Base-by-base conservation (phyloP, 2,329 filamentous ascomycete genomes). In the Ophiostoma tasmaniense region DNA sequence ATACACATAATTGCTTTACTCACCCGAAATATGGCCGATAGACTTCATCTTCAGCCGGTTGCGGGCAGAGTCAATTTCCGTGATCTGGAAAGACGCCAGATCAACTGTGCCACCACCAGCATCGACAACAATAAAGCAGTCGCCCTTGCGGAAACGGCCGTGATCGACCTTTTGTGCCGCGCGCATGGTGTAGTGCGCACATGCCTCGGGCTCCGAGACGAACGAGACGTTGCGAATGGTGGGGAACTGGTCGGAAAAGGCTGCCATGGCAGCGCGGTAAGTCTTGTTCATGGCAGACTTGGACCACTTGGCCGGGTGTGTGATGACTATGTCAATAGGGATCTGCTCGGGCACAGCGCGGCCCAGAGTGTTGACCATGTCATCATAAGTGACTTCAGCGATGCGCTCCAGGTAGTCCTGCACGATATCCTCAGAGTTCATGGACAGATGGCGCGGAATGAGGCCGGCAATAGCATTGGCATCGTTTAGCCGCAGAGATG, bases 21-120 rank as follows among this genome's bases (percentile, higher is more conserved):
- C 67, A 73, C 73, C 73, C 17, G 73, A 70, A 11, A 71, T 71
- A 28, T 67, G 33, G 0, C 74, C 73, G 8, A 73, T 67, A 17
- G 71, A 71, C 28, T 72, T 66, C 66, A 75, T 72, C 42, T 67
- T 71, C 67, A 75, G 72, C 64, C 73, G 71, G 64, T 73, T 74
- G 37, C 68, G 72, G 13, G 66, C 68, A 8, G 69, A 42, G 35
- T 75, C 72, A 28, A 73, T 70, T 33, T 67, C 70, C 3, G 70
- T 67, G 2, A 75, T 72, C 42, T 73, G 71, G 67, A 73, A 75
- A 0, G 72, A 73, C 1, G 73, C 74, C 45, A 75, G 64, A 45
- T 75, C 74, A 11, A 74, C 74, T 17, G 74, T 75, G 10, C 74
- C 74, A 61, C 74, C 74, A 22, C 74, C 74, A 1, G 74, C 74